Evolutionary conservation across 1,139 yeast genomes (phyloP).

Genomic region (Ogataea hybrid): DNA sequence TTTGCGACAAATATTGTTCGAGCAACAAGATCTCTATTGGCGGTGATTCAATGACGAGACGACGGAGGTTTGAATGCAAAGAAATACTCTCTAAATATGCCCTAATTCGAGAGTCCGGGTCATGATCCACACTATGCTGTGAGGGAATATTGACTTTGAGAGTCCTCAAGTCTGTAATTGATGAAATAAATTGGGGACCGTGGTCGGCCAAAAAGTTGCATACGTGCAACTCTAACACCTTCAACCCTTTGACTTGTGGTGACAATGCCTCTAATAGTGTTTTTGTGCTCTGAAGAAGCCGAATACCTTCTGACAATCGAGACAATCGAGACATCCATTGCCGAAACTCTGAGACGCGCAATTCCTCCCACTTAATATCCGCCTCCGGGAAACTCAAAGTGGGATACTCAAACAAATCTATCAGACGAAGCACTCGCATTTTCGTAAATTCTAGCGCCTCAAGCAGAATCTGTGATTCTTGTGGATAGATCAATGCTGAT

Average conservation of each 20-base stretch:
- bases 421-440: slow-evolving; percentile 15
- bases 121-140: too few relatives aligned
- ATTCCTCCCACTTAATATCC: slow-evolving; percentile 5
- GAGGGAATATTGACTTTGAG: not conserved
- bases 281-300: not conserved
- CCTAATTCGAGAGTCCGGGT: too few relatives aligned
- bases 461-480: slow-evolving; percentile 13
- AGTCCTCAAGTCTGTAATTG: not conserved
- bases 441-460: slow-evolving; percentile 14
- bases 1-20: not conserved
- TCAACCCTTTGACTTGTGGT: not conserved
- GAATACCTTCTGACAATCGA: not conserved
- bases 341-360: not conserved
- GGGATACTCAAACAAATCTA: slow-evolving; percentile 10
- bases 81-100: not conserved
- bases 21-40: not conserved
- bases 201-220: not conserved
- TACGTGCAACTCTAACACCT: not conserved
- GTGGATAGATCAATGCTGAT: slow-evolving; percentile 10
- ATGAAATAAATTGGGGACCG: not conserved
- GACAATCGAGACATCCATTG: not conserved
- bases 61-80: not conserved
- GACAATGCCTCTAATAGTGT: not conserved
- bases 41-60: not conserved
- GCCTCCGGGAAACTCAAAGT: not conserved